Percentiles rank a stretch among this genome's conserved stretches.
Conservation (phyloP, 495 filamentous ascomycete genomes). For the Podospora bellae-mahoneyi region DNA sequence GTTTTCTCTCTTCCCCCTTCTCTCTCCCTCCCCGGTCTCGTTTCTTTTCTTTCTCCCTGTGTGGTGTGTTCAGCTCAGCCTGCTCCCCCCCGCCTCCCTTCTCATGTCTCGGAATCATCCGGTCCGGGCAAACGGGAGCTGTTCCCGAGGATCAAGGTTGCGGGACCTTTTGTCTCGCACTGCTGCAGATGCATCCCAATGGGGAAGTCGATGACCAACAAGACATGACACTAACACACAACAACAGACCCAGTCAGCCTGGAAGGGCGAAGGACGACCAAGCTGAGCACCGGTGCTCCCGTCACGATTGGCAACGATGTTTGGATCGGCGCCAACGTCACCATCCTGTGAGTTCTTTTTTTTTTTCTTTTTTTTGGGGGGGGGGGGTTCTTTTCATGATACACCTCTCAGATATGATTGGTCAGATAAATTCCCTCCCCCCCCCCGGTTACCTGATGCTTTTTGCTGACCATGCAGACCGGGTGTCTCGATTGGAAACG, state of each 20-base stretch:
- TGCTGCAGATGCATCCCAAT: constrained; percentile 5
- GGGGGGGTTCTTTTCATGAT: background rate
- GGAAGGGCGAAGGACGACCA: constrained; percentile 25
- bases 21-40: background rate
- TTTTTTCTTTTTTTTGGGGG: background rate
- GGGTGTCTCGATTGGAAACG: constrained; percentile 33
- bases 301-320: constrained; percentile 35
- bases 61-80: background rate
- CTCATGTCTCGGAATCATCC: constrained; percentile 4
- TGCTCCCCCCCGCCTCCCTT: background rate
- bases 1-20: background rate
- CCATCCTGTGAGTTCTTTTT: constrained; percentile 30
- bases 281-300: constrained; percentile 33
- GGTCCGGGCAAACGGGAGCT: constrained; percentile 1
- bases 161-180: background rate
- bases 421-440: background rate
- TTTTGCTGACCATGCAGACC: constrained; percentile 21
- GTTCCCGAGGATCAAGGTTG: constrained; percentile 1
- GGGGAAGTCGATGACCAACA: constrained; percentile 2
- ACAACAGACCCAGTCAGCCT: constrained; percentile 25
- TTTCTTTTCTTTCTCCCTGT: background rate
- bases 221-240: background rate
- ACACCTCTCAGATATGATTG: background rate
- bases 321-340: constrained; percentile 60
- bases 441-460: background rate